Base-by-base conservation (phyloP, 768 basidiomycete genomes). In the Paxillus rubicundulus region DNA sequence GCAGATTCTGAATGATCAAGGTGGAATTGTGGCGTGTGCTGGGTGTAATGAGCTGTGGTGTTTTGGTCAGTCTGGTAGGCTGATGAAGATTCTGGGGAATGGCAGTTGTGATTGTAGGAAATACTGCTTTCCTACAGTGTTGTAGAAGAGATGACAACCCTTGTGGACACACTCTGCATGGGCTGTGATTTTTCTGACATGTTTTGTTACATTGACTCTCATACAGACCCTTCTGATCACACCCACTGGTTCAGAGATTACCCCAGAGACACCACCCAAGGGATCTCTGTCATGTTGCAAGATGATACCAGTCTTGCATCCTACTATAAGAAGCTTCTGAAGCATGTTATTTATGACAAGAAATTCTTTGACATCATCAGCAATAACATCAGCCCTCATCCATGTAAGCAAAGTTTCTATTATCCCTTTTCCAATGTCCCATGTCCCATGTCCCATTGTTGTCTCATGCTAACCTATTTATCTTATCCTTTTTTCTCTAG, bases 361-460 rank as follows among this genome's bases (percentile, higher is more conserved):
- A 6, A 12, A 37, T 37, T 16, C 36, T 37, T 37, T 14, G 6
- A 13, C 13, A 37, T 16, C 14, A 13, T 52, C 53, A 16, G 49
- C 53, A 45, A 55, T 54, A 9, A 5, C 21, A 21, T 21, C 21
- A 21, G 21, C 13, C 36, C 40, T 61, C 53, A 38, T 56, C 43
- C 0, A 61, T n/a, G 9, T 44, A 44, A 8, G 39, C 47, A 9
- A 21, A 21, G 2, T 21, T 21, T 5, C 2, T 21, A 21, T 21
- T 21, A 21, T 21, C 21, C 21, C 21, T 21, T 21, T 21, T 5
- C n/a, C n/a, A n/a, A n/a, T n/a, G n/a, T n/a, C n/a, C 21, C 2
- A 21, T 21, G 21, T 21, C 21, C 21, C 21, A 21, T 21, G 2
- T 21, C 21, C 21, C 21, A 5, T 21, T 21, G 21, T 2, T 21